Conservation (phyloP, 2,329 filamentous ascomycete genomes). For the Raffaelea ambrosiae region DNA sequence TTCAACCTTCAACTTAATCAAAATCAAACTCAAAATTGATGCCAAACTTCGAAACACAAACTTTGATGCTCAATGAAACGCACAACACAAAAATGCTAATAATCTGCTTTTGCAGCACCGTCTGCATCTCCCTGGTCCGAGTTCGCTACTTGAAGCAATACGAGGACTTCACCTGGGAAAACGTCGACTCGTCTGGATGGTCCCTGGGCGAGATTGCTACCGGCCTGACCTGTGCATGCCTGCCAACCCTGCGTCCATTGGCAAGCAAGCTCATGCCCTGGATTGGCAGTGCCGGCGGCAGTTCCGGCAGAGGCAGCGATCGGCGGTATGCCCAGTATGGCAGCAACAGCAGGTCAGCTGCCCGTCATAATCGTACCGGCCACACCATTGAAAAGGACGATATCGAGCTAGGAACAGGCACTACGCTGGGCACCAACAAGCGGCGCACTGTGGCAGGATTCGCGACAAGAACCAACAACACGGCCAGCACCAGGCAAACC, state of each 20-base stretch:
- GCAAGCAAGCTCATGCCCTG: constrained; percentile 7
- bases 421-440: too few species aligned
- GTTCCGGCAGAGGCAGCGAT: neutral
- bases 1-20: too few species aligned
- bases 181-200: constrained; percentile 26
- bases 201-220: constrained; percentile 26
- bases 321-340: neutral
- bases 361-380: neutral
- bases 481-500: too few species aligned
- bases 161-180: constrained; percentile 27
- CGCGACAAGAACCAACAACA: too few species aligned
- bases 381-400: neutral
- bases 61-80: too few species aligned
- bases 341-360: neutral
- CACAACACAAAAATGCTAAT: too few species aligned
- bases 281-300: neutral
- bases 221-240: constrained; percentile 26
- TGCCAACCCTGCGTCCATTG: constrained; percentile 25
- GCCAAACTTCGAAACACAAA: too few species aligned
- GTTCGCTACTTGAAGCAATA: constrained; percentile 25
- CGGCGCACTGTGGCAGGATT: too few species aligned
- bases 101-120: constrained; percentile 17
- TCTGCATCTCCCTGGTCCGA: constrained; percentile 28
- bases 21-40: too few species aligned
- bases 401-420: too few species aligned